A percentile compares a stretch with the other conserved stretches of the same genome.
These are phyloP conservation scores for Scleroderma bovista DNA, from an alignment of 768 basidiomycete species.

Conservation along the genomic window DNA sequence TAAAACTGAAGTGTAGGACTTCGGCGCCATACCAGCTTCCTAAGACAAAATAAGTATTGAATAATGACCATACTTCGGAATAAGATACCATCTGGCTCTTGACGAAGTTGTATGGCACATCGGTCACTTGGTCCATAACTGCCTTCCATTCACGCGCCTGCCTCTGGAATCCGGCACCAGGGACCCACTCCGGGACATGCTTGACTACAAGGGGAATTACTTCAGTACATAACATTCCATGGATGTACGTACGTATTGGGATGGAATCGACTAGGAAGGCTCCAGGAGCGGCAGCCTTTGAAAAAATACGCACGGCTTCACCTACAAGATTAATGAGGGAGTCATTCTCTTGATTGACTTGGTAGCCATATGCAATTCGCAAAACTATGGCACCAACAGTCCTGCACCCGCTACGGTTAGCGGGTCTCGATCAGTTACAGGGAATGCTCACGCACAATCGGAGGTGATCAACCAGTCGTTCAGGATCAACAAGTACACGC, in stretches of 20 bases:
- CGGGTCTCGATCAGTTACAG: too few species aligned
- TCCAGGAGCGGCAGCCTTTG: not conserved
- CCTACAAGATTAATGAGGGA: slow-evolving; percentile 25
- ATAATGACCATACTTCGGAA: slow-evolving; percentile 7
- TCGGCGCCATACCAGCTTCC: slow-evolving; percentile 43
- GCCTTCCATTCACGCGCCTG: slow-evolving; percentile 18
- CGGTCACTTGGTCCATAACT: slow-evolving; percentile 35
- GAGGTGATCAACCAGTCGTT: slow-evolving; percentile 41
- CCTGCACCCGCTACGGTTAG: not conserved
- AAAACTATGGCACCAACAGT: slow-evolving; percentile 21
- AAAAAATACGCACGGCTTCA: slow-evolving; percentile 12
- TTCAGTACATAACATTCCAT: not conserved
- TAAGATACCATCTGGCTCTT: slow-evolving; percentile 40
- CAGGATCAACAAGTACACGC: slow-evolving; percentile 43
- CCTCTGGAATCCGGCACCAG: slow-evolving; percentile 29
- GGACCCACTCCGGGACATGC: slow-evolving; percentile 24
- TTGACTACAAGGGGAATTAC: slow-evolving; percentile 8
- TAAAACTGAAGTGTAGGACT: slow-evolving; percentile 53
- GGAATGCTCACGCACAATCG: slow-evolving; percentile 34
- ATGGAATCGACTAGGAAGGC: slow-evolving; percentile 6
- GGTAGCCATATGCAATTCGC: slow-evolving; percentile 32
- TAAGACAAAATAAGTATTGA: slow-evolving; percentile 16
- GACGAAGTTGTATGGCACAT: slow-evolving; percentile 38
- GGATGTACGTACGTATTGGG: slow-evolving; percentile 4
- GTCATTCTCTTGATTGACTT: slow-evolving; percentile 28